Percentiles rank a stretch among this genome's conserved stretches.
Conservation (phyloP, 2,329 filamentous ascomycete genomes). For the Hirsutella rhossiliensis region DNA sequence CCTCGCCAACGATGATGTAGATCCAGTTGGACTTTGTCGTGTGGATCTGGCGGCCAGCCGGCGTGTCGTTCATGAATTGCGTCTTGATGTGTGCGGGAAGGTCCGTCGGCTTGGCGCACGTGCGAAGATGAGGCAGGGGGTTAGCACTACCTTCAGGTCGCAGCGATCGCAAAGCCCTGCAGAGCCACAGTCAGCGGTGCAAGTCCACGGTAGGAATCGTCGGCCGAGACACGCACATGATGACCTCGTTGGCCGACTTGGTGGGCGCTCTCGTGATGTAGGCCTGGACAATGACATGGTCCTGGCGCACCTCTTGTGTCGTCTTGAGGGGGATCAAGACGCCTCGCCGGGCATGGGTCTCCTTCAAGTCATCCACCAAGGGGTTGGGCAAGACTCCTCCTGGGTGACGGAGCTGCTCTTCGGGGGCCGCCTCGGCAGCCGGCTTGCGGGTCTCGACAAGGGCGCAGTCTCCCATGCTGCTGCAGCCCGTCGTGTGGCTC, state of each 20-base stretch:
- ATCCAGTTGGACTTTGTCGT: conserved; percentile 49
- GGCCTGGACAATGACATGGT: conserved; percentile 46
- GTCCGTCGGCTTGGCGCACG: conserved; percentile 61
- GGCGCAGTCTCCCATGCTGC: background rate
- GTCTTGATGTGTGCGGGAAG: conserved; percentile 54
- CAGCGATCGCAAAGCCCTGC: conserved; percentile 42
- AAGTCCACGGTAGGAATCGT: background rate
- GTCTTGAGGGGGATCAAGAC: conserved; percentile 53
- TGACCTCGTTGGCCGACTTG: conserved; percentile 58
- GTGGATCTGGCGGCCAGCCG: conserved; percentile 41
- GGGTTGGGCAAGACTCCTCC: conserved; percentile 19
- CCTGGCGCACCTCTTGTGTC: conserved; percentile 48
- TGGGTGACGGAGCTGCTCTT: background rate
- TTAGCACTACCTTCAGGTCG: conserved; percentile 50
- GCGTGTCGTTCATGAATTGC: conserved; percentile 46
- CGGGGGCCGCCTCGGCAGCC: background rate
- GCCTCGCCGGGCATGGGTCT: conserved; percentile 26
- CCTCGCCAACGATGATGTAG: conserved; percentile 43
- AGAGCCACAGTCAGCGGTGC: conserved; percentile 7
- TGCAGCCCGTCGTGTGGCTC: no score
- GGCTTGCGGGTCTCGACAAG: background rate
- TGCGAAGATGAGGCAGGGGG: conserved; percentile 58
- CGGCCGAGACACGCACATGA: conserved; percentile 40
- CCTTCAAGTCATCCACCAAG: conserved; percentile 23
- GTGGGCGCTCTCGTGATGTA: conserved; percentile 63